These are phyloP conservation scores for Zopfia rhizophila DNA, from an alignment of 2,329 filamentous ascomycete species.

Conservation along the genomic window DNA sequence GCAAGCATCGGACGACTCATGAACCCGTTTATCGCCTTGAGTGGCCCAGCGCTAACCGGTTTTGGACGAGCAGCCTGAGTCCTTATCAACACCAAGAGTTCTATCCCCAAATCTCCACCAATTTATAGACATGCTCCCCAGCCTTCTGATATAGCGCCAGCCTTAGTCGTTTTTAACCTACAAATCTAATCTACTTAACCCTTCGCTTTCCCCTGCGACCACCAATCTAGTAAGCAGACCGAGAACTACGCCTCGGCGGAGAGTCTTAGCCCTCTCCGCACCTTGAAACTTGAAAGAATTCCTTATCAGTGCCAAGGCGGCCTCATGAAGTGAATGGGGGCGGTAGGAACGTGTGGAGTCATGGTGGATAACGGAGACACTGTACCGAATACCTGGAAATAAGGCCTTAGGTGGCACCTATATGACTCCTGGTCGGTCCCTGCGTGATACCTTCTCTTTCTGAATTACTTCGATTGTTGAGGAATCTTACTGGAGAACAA, in stretches of 20 bases:
- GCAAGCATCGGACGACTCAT: constrained; percentile 27
- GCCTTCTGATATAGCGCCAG: constrained; percentile 1
- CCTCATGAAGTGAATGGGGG: constrained; percentile 28
- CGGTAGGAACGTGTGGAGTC: constrained; percentile 27
- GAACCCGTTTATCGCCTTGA: constrained; percentile 31
- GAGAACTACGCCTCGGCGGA: constrained; percentile 22
- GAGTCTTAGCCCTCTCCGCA: constrained; percentile 17
- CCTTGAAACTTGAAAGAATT: constrained; percentile 12
- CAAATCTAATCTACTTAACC: constrained; percentile 5
- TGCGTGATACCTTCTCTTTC: constrained; percentile 3
- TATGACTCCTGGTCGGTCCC: constrained; percentile 31
- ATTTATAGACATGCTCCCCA: not conserved
- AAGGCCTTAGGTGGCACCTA: constrained; percentile 23
- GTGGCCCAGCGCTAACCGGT: constrained; percentile 11
- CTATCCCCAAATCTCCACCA: constrained; percentile 12
- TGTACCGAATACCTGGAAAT: constrained; percentile 24
- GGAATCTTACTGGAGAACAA: constrained; percentile 1
- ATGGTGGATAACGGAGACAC: constrained; percentile 20
- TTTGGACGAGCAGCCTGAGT: constrained; percentile 4
- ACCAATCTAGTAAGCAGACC: constrained; percentile 22
- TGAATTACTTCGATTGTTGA: not conserved
- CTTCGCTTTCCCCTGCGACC: constrained; percentile 12
- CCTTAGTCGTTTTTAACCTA: constrained; percentile 17
- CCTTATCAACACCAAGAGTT: constrained; percentile 32
- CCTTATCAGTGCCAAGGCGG: constrained; percentile 48